Evolutionary conservation across 768 basidiomycete species (phyloP).

Genomic region (Royoungia palumana): DNA sequence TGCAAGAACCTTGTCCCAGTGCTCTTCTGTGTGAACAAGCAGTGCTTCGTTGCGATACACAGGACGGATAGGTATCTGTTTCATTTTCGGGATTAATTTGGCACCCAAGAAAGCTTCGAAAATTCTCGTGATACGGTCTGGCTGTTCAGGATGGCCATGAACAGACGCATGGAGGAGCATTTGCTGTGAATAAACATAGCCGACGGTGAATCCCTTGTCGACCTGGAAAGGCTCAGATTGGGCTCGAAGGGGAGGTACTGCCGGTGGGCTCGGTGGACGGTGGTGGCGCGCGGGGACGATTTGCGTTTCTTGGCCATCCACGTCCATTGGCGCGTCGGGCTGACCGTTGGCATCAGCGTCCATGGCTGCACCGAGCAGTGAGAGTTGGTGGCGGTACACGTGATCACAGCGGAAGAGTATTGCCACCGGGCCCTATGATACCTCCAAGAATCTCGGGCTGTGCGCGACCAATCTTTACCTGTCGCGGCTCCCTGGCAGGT

Average conservation of each 20-base stretch:
- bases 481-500: not conserved
- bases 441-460: constrained; percentile 2
- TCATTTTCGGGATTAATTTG: constrained; percentile 68
- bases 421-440: too few relatives aligned
- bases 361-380: too few relatives aligned
- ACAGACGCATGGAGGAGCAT: constrained; percentile 83
- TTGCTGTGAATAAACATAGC: constrained; percentile 80
- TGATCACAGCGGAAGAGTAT: too few relatives aligned
- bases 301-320: constrained; percentile 20
- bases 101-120: constrained; percentile 59
- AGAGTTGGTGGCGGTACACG: too few relatives aligned
- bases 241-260: constrained; percentile 18
- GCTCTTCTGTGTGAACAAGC: constrained; percentile 86
- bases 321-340: constrained; percentile 23
- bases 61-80: constrained; percentile 68
- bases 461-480: not conserved
- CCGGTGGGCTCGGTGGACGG: constrained; percentile 18
- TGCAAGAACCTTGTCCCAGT: constrained; percentile 87
- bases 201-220: constrained; percentile 44
- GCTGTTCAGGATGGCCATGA: constrained; percentile 72
- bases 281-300: not conserved
- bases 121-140: constrained; percentile 74
- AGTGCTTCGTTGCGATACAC: constrained; percentile 76
- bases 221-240: constrained; percentile 32
- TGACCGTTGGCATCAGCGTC: constrained; percentile 8